A percentile compares a stretch with the other conserved stretches of the same genome.
Evolutionary conservation across 2,329 filamentous ascomycete genomes (phyloP).

Genomic region (Claviceps lovelessii): DNA sequence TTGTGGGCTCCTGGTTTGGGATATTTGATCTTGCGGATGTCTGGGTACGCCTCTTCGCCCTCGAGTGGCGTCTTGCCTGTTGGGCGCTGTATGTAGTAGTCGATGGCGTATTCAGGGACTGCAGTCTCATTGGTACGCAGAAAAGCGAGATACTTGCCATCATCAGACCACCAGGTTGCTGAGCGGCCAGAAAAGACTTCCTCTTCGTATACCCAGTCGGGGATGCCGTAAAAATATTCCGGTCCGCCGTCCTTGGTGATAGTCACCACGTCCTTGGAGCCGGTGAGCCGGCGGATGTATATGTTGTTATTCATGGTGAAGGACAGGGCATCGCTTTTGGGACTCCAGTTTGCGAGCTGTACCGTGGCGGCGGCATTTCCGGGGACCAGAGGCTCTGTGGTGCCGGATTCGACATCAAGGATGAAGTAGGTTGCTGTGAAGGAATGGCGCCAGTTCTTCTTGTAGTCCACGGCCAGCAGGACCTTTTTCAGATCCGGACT

Average conservation of each 20-base stretch:
- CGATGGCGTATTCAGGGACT: slow-evolving; percentile 81
- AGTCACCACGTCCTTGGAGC: slow-evolving; percentile 43
- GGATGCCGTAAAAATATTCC: slow-evolving; percentile 87
- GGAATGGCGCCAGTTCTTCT: slow-evolving; percentile 82
- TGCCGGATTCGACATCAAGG: slow-evolving; percentile 73
- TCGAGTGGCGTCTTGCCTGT: slow-evolving; percentile 51
- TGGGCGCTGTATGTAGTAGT: slow-evolving; percentile 82
- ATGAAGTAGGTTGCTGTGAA: slow-evolving; percentile 80
- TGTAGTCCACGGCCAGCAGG: slow-evolving; percentile 56
- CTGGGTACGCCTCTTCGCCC: slow-evolving; percentile 79
- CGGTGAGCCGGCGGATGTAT: slow-evolving; percentile 52
- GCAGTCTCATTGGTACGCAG: slow-evolving; percentile 84
- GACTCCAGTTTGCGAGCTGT: slow-evolving; percentile 83
- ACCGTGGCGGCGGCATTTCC: slow-evolving; percentile 48
- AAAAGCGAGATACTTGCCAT: slow-evolving; percentile 82
- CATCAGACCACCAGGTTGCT: slow-evolving; percentile 89
- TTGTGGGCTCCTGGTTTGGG: slow-evolving; percentile 92
- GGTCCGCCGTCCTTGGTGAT: slow-evolving; percentile 79
- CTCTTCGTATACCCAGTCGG: slow-evolving; percentile 90
- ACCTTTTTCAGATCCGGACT: slow-evolving; percentile 78
- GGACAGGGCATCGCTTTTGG: slow-evolving; percentile 70
- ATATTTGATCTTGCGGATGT: slow-evolving; percentile 87
- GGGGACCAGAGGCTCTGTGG: slow-evolving; percentile 62
- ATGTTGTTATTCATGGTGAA: slow-evolving; percentile 87
- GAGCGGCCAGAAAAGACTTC: slow-evolving; percentile 54